Conservation (phyloP, 1,284 basidiomycete species). For the Ceratobasidium sp. region DNA sequence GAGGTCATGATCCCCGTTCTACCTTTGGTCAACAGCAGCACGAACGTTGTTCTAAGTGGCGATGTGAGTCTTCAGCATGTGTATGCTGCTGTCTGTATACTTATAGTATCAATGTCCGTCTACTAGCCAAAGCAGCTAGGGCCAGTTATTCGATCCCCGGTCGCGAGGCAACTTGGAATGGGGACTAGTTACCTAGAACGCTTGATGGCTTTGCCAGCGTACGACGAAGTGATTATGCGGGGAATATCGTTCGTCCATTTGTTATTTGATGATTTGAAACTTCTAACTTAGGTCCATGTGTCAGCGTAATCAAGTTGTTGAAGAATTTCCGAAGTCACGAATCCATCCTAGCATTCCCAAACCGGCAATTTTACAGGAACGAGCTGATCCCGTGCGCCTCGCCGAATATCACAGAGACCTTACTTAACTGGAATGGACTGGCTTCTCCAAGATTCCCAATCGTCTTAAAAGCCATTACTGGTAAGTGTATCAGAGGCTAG, state of each 20-base stretch:
- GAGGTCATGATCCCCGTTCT: conserved; percentile 70
- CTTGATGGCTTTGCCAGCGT: conserved; percentile 66
- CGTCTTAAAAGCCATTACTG: conserved; percentile 70
- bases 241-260: conserved; percentile 43
- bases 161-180: conserved; percentile 66
- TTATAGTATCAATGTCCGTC: background rate
- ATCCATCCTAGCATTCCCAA: conserved; percentile 69
- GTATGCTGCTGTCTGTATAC: background rate
- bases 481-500: too few species aligned
- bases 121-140: conserved; percentile 68
- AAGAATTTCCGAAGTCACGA: conserved; percentile 72
- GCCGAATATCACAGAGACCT: conserved; percentile 56
- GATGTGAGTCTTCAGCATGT: conserved; percentile 55
- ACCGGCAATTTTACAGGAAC: conserved; percentile 67
- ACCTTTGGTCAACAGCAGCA: conserved; percentile 63
- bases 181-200: conserved; percentile 70
- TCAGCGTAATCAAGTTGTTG: conserved; percentile 69
- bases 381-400: conserved; percentile 65
- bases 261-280: background rate
- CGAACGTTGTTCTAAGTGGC: conserved; percentile 70
- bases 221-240: conserved; percentile 55
- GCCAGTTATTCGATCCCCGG: conserved; percentile 68
- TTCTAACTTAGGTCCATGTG: background rate
- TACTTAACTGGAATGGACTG: conserved; percentile 59
- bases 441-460: conserved; percentile 67